Evolutionary conservation across 371 early-diverging fungal genomes (phyloP), one percentile per base, ranked within the genome.

Genomic region (Rhizopus delemar): DNA sequence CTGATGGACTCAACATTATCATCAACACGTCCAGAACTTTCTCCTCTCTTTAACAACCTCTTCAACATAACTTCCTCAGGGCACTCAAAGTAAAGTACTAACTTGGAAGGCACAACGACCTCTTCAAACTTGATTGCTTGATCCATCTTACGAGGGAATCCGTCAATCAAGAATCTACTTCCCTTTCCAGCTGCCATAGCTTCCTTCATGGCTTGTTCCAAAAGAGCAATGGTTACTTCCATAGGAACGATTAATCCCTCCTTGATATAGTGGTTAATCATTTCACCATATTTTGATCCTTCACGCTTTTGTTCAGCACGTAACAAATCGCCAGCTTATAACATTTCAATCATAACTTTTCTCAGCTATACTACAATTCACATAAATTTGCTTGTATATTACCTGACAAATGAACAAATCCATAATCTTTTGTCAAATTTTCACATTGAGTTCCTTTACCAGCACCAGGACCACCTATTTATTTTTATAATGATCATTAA

Each of bases 1-100:
- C 80, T 86, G 85, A 98, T 97, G 1, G 93, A 90, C 67, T 97
- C 97, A 41, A 92, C 84, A 66, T 98, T 97, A 68, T 98, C 98
- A 65, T 98, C 98, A 8, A 86, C 75, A 22, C 99, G 84, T 13
- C 99, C 99, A 51, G 90, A 89, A 41, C 93, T 97, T 70, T 95
- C 91, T 9, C 96, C 94, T 53, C 95, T 86, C 67, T 91, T 92
- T 63, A 96, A 64, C 57, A 98, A 76, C 7, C 99, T 86, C 74
- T 86, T 77, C 41, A 93, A 73, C 91, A 97, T 86, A 52, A 86
- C 90, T 52, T 90, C 83, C 69, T 97, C 97, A 31, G 93, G 88
- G 72, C 97, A 97, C 54, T 94, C 94, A 78, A 95, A 95, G 83
- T 90, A 95, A 43, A 98, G 77, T 0, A 93, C 90, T 41, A 86